These are phyloP conservation scores for Porpolomopsis calyptriformis DNA, from an alignment of 768 basidiomycete species.

Conservation along the genomic window DNA sequence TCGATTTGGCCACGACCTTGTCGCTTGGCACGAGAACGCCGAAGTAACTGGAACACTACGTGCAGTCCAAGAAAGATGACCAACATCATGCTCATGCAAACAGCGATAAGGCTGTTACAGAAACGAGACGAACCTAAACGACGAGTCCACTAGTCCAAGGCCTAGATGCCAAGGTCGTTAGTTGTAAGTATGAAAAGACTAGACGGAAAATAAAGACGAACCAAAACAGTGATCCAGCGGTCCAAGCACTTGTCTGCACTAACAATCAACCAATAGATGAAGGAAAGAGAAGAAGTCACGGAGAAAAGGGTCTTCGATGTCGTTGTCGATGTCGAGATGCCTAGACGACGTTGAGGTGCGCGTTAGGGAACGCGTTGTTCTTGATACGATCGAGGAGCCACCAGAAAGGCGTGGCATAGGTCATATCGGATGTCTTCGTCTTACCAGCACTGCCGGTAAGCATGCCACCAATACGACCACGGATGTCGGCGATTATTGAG, in stretches of 20 bases:
- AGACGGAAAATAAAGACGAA: constrained; percentile 6
- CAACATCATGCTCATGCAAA: constrained; percentile 28
- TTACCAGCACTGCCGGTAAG: constrained; percentile 22
- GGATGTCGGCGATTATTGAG: constrained; percentile 17
- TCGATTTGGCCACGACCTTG: constrained; percentile 15
- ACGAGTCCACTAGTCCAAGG: too few species aligned
- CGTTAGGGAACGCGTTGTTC: constrained; percentile 18
- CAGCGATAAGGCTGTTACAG: constrained; percentile 17
- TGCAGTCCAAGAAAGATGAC: constrained; percentile 30
- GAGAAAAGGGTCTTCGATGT: constrained; percentile 1
- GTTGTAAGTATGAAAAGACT: neutral
- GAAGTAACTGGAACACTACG: constrained; percentile 26
- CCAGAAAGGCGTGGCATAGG: constrained; percentile 24
- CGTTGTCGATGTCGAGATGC: constrained; percentile 1
- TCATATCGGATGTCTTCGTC: constrained; percentile 17
- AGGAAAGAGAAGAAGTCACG: neutral
- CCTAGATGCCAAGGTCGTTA: too few species aligned
- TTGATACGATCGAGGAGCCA: constrained; percentile 24
- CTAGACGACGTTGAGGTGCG: constrained; percentile 2
- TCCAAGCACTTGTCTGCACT: constrained; percentile 5
- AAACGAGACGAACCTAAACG: too few species aligned
- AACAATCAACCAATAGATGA: constrained; percentile 4
- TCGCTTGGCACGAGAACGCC: constrained; percentile 28
- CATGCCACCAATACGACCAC: constrained; percentile 22
- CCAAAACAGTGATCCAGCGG: constrained; percentile 6